A percentile compares a stretch with the other conserved stretches of the same genome.
Conservation (phyloP, 441 rosid genomes). For the Aleurites moluccanus region DNA sequence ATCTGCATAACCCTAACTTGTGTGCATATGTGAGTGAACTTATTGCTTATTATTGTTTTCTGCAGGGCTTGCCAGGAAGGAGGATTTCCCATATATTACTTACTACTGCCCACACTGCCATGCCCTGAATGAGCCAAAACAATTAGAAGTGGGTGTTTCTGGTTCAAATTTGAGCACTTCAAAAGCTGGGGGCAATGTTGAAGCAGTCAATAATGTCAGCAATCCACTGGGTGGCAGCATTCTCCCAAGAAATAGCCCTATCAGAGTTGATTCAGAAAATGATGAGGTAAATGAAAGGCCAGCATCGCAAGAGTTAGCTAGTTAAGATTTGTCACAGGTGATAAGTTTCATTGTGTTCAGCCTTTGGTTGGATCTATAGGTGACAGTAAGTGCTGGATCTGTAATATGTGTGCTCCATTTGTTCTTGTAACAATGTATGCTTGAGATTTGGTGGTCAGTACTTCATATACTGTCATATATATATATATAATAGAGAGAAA, state of each 20-base stretch:
- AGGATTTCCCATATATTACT: constrained; percentile 72
- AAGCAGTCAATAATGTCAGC: constrained; percentile 19
- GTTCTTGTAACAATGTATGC: constrained; percentile 1
- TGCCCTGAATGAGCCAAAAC: constrained; percentile 69
- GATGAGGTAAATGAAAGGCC: constrained; percentile 33
- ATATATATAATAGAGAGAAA: too few relatives aligned
- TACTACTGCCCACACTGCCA: constrained; percentile 91
- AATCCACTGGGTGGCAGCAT: constrained; percentile 27
- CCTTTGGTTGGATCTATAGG: background rate
- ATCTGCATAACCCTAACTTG: too few relatives aligned
- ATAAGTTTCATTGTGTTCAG: background rate
- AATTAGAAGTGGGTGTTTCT: constrained; percentile 37
- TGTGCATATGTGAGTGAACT: background rate
- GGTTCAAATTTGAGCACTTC: constrained; percentile 27
- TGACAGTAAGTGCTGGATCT: constrained; percentile 3
- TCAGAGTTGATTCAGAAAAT: constrained; percentile 26
- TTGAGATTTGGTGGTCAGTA: background rate
- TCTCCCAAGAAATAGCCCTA: constrained; percentile 21
- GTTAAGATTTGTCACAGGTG: constrained; percentile 5
- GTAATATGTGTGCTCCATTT: constrained; percentile 3
- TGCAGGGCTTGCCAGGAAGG: constrained; percentile 81
- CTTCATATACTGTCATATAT: background rate
- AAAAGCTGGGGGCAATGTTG: constrained; percentile 23
- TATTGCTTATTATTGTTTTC: constrained; percentile 2
- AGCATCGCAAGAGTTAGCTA: constrained; percentile 11